These are phyloP conservation scores for Plenodomus biglobosus DNA, from an alignment of 2,329 filamentous ascomycete genomes.

Conservation along the genomic window DNA sequence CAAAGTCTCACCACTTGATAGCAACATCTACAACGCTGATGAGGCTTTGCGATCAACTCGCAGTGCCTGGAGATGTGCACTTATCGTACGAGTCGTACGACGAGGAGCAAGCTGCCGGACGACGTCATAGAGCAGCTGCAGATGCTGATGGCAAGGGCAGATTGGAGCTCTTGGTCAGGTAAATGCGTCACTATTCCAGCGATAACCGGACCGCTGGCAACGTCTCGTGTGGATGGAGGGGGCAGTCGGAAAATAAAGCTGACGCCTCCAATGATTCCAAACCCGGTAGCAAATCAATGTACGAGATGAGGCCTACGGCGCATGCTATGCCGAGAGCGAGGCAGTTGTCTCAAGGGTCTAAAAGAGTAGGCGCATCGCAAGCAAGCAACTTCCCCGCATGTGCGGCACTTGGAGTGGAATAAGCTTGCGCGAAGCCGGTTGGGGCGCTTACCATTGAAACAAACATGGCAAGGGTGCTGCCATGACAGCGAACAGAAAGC, in stretches of 20 bases:
- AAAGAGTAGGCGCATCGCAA: slow-evolving; percentile 12
- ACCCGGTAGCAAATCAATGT: neutral
- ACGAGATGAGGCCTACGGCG: neutral
- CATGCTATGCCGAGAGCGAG: slow-evolving; percentile 14
- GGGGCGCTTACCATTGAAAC: slow-evolving; percentile 33
- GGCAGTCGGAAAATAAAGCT: neutral
- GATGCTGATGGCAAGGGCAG: neutral
- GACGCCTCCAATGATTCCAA: neutral
- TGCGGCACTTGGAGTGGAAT: slow-evolving; percentile 13
- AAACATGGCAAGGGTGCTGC: slow-evolving; percentile 16
- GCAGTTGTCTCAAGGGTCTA: slow-evolving; percentile 14
- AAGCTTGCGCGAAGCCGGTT: slow-evolving; percentile 33
- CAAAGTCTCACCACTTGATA: neutral
- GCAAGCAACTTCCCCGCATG: slow-evolving; percentile 29
- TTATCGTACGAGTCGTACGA: neutral
- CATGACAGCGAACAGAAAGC: slow-evolving; percentile 22
- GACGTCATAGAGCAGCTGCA: neutral
- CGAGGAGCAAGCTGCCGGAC: neutral
- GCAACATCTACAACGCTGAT: neutral
- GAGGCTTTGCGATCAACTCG: neutral
- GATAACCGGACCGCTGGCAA: neutral
- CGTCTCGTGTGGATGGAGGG: neutral
- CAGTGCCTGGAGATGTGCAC: neutral
- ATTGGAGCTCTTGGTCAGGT: neutral
- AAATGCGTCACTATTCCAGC: neutral